Evolutionary conservation across 2,329 filamentous ascomycete species (phyloP).

Genomic region (Huntiella abstrusa): DNA sequence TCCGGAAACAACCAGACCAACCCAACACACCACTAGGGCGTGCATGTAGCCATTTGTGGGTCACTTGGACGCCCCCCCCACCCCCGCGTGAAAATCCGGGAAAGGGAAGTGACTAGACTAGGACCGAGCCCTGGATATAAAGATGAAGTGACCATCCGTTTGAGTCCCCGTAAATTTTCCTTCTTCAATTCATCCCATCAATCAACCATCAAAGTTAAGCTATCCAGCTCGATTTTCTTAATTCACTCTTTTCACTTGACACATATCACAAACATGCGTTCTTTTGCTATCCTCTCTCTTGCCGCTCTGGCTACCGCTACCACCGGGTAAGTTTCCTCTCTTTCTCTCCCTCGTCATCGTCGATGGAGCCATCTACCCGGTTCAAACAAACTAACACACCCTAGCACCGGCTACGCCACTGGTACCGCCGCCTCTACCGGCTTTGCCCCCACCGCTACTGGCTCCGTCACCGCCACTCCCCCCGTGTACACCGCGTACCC

Average conservation of each 20-base stretch:
- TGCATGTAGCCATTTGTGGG: no score
- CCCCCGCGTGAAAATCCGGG: no score
- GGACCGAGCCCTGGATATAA: no score
- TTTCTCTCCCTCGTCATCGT: not conserved
- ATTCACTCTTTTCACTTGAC: not conserved
- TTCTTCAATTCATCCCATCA: not conserved
- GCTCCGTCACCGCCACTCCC: not conserved
- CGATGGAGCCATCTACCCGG: not conserved
- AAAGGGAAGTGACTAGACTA: no score
- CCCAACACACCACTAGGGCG: no score
- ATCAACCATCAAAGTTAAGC: not conserved
- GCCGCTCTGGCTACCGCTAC: conserved; percentile 6
- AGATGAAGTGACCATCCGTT: no score
- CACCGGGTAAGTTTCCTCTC: conserved; percentile 6
- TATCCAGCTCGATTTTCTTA: not conserved
- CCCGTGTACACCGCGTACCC: conserved; percentile 11
- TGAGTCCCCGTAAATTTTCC: not conserved
- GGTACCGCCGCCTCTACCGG: not conserved
- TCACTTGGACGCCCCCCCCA: no score
- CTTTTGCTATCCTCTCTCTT: conserved; percentile 8
- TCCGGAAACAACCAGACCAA: no score
- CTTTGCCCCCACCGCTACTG: conserved; percentile 3
- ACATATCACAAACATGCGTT: conserved; percentile 7
- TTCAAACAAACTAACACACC: not conserved
- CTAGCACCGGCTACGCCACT: conserved; percentile 1